Conservation (phyloP, 352 stramenopile species). For the Phytophthora chlamydospora region DNA sequence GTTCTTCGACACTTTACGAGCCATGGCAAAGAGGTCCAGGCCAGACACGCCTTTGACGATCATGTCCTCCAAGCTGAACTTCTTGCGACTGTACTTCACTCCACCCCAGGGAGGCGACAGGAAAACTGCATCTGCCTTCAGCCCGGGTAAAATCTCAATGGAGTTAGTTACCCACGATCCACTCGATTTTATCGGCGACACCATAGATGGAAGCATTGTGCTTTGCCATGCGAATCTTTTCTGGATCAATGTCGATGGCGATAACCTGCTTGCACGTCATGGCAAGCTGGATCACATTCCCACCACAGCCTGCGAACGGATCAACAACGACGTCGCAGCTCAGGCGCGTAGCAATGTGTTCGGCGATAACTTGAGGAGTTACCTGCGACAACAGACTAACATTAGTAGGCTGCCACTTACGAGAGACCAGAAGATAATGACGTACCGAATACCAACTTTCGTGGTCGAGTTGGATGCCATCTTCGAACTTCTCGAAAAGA, state of each 20-base stretch:
- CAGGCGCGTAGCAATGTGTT: constrained; percentile 84
- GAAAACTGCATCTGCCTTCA: constrained; percentile 90
- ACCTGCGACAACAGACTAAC: constrained; percentile 45
- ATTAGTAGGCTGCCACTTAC: constrained; percentile 3
- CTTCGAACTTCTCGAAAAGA: constrained; percentile 92
- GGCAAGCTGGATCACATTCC: constrained; percentile 94
- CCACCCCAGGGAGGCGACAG: constrained; percentile 92
- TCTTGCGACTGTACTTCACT: constrained; percentile 70
- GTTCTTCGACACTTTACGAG: constrained; percentile 65
- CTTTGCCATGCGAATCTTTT: constrained; percentile 90
- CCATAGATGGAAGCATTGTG: constrained; percentile 93
- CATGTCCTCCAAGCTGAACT: constrained; percentile 73
- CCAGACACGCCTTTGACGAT: constrained; percentile 63
- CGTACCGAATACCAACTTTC: constrained; percentile 93
- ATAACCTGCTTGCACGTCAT: constrained; percentile 90
- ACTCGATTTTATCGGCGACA: constrained; percentile 91
- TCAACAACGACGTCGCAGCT: constrained; percentile 90
- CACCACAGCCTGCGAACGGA: constrained; percentile 92
- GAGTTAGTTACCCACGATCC: constrained; percentile 92
- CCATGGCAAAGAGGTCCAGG: constrained; percentile 66
- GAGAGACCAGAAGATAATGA: neutral
- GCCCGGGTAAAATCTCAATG: constrained; percentile 70
- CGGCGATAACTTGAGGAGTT: constrained; percentile 90
- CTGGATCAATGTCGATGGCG: constrained; percentile 92
- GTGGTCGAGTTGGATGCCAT: constrained; percentile 91